Evolutionary conservation across 495 filamentous ascomycete species (phyloP), one percentile per base, ranked within the genome.

Genomic region (Jackrogersella minutella): DNA sequence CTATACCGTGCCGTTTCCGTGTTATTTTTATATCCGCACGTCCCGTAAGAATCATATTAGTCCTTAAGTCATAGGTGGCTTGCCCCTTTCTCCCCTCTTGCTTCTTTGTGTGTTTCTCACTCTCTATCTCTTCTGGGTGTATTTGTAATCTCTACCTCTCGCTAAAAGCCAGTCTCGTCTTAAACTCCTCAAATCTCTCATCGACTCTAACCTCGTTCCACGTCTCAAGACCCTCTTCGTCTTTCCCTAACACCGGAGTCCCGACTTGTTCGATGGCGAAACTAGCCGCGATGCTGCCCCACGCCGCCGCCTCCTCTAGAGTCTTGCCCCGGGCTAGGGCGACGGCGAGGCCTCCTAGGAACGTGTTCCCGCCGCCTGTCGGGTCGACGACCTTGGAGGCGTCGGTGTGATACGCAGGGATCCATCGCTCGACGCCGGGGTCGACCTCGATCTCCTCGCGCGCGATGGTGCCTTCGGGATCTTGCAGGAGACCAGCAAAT

Each of bases 211-310:
- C 79, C 3, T 84, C 88, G 78, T 97, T 96, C 93, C 93, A 97
- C 58, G 82, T 85, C 76, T 96, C 93, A 46, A 69, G 76, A 13
- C 84, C 87, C 34, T 85, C 73, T 5, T 72, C 76, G 60, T 82
- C 78, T 26, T 70, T 73, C 17, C 77, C 80, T 4, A 94, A 71
- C 17, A 74, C 76, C 19, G 95, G 95, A 64, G 93, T 85, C 0
- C 95, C 94, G 60, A 95, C 87, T 71, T 98, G 94, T 77, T 99
- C 93, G 65, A 99, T 95, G 8, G 91, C 91, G 74, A 97, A 95
- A 56, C 94, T 92, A 0, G 95, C 93, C 2, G 92, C 90, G 10
- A 98, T 86, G n/a, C 85, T 89, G 3, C 89, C 95, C 84, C 87
- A 90, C 0, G 86, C 82, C 9, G 91, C 87, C 4, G 93, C 93